Conservation (phyloP, 306 rosid species). For the Begonia loranthoides region DNA sequence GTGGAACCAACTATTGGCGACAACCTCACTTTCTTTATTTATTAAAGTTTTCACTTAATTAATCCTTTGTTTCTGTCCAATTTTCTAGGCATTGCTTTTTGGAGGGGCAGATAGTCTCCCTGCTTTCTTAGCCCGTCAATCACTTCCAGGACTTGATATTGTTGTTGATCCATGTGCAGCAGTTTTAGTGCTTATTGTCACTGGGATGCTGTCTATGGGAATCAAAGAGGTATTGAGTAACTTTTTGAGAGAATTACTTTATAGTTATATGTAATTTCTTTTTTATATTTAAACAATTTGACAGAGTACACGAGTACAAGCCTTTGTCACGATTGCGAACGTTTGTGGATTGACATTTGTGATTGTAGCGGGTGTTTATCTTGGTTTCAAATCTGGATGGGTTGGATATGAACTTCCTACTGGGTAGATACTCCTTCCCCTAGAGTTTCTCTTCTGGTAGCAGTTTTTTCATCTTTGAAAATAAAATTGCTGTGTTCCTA, state of each 20-base stretch:
- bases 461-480: no score
- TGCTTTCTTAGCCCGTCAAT: slow-evolving; percentile 49
- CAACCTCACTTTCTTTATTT: not conserved
- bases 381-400: slow-evolving; percentile 92
- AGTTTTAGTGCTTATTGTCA: slow-evolving; percentile 48
- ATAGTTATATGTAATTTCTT: no score
- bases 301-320: slow-evolving; percentile 78
- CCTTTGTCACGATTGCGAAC: slow-evolving; percentile 57
- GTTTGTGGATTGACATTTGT: slow-evolving; percentile 76
- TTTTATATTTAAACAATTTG: not conserved
- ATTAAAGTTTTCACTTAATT: not conserved
- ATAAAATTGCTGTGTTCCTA: no score
- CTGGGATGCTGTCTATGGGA: slow-evolving; percentile 72
- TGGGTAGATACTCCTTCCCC: slow-evolving; percentile 23
- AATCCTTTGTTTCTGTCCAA: not conserved
- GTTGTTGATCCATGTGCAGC: slow-evolving; percentile 91
- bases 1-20: not conserved
- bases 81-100: slow-evolving; percentile 53
- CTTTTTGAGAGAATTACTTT: no score
- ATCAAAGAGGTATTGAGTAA: slow-evolving; percentile 68
- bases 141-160: slow-evolving; percentile 51
- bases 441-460: no score
- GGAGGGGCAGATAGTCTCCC: slow-evolving; percentile 75
- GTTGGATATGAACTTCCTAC: slow-evolving; percentile 73
- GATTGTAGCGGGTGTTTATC: slow-evolving; percentile 55